Conservation (phyloP, 805 yeast species). For the Wickerhamiella vanderwaltii region DNA sequence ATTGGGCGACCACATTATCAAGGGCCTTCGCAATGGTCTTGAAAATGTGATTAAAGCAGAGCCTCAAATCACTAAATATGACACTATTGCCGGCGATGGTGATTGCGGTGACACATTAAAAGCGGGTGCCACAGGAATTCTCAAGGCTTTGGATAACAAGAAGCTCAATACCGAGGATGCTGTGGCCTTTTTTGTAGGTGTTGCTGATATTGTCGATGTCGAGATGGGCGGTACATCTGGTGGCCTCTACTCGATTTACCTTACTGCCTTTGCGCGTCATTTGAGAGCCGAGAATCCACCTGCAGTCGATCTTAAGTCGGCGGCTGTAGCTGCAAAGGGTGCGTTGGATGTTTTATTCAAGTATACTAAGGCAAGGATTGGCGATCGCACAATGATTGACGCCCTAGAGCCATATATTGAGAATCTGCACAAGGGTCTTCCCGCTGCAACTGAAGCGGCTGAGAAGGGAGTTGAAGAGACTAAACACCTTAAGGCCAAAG, state of each 20-base stretch:
- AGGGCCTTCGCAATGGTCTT: slow-evolving; percentile 7
- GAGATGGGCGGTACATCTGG: slow-evolving; percentile 99
- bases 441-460: slow-evolving; percentile 57
- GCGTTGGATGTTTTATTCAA: slow-evolving; percentile 68
- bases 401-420: slow-evolving; percentile 80
- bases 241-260: slow-evolving; percentile 74
- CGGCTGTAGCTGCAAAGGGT: slow-evolving; percentile 26
- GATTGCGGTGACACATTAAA: slow-evolving; percentile 91
- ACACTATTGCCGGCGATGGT: slow-evolving; percentile 89
- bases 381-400: slow-evolving; percentile 82
- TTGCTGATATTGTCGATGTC: slow-evolving; percentile 74
- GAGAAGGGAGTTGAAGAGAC: slow-evolving; percentile 66
- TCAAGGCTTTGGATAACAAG: slow-evolving; percentile 36
- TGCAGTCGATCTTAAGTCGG: slow-evolving; percentile 18
- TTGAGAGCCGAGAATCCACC: slow-evolving; percentile 26
- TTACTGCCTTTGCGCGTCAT: slow-evolving; percentile 60
- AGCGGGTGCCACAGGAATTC: slow-evolving; percentile 65
- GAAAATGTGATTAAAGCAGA: slow-evolving; percentile 48
- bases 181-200: slow-evolving; percentile 48
- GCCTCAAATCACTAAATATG: slow-evolving; percentile 73
- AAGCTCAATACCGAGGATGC: slow-evolving; percentile 24
- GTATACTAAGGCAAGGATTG: slow-evolving; percentile 79
- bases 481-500: slow-evolving; percentile 61
- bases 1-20: slow-evolving; percentile 4
- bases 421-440: slow-evolving; percentile 39